Evolutionary conservation across 768 basidiomycete species (phyloP).

Genomic region (Lactarius evosmus): DNA sequence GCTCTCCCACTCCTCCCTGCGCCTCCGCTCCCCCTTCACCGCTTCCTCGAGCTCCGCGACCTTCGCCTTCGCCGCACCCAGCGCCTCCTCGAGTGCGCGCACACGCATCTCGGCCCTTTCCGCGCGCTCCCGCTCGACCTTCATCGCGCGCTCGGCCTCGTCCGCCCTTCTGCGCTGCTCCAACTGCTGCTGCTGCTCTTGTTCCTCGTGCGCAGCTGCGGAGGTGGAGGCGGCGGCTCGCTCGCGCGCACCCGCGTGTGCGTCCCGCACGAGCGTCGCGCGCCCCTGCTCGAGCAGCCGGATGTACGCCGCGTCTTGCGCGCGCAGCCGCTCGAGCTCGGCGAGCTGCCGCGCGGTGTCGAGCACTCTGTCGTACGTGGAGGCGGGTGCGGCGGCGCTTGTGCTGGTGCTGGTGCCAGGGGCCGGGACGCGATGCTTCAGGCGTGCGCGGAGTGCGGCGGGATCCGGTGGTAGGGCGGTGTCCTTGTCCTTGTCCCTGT

Average conservation of each 20-base stretch:
- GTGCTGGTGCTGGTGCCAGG: not conserved
- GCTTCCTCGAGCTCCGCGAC: not conserved
- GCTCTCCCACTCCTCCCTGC: conserved; percentile 14
- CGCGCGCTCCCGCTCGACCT: conserved; percentile 4
- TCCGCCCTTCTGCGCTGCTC: not conserved
- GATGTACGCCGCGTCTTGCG: conserved; percentile 16
- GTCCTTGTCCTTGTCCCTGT: not conserved
- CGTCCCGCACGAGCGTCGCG: conserved; percentile 2
- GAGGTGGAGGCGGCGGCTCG: not conserved
- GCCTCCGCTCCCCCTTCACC: conserved; percentile 4
- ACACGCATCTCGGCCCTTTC: conserved; percentile 8
- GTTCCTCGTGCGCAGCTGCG: not conserved
- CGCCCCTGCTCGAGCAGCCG: conserved; percentile 13
- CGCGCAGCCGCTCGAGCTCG: conserved; percentile 11
- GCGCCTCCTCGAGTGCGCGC: not conserved
- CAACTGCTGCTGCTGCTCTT: not conserved
- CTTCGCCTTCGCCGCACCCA: not conserved
- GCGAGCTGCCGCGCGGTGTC: conserved; percentile 17
- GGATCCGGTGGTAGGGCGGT: conserved; percentile 1
- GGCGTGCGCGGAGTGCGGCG: conserved; percentile 12
- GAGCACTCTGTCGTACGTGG: conserved; percentile 11
- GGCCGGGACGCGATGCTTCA: conserved; percentile 7
- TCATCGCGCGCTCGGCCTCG: not conserved
- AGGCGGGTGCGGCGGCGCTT: not conserved
- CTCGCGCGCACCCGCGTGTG: not conserved